phyloP scores from a whole-genome alignment of 2,329 filamentous ascomycete genomes.

The Paecilomyces niveus region DNA sequence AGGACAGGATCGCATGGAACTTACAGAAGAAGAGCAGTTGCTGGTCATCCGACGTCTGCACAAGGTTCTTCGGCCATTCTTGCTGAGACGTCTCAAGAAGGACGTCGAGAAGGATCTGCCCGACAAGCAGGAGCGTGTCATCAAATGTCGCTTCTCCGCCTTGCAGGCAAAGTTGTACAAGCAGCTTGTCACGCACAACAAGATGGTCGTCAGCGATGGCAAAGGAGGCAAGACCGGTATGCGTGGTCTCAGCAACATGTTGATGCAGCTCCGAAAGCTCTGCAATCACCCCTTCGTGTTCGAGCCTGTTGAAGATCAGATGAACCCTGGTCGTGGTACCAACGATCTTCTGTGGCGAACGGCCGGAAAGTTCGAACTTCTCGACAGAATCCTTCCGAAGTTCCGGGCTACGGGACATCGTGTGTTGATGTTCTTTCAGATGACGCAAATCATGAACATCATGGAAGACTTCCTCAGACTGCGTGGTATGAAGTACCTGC shows the following conservation, averaged over 20 bases:
- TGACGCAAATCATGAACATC: slow-evolving; percentile 99
- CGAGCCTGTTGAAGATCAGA: slow-evolving; percentile 93
- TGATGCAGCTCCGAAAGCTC: slow-evolving; percentile 97
- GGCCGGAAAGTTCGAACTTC: slow-evolving; percentile 90
- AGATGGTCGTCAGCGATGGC: slow-evolving; percentile 86
- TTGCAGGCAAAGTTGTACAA: slow-evolving; percentile 92
- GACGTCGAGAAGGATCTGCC: slow-evolving; percentile 98
- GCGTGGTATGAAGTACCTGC: slow-evolving; percentile 75
- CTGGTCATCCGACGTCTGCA: slow-evolving; percentile 96
- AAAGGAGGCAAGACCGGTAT: slow-evolving; percentile 92
- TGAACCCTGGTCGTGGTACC: slow-evolving; percentile 82
- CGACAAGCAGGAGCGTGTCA: slow-evolving; percentile 97
- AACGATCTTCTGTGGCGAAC: slow-evolving; percentile 95
- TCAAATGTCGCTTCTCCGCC: slow-evolving; percentile 98
- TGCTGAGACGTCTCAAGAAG: slow-evolving; percentile 97
- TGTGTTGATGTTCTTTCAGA: slow-evolving; percentile 99
- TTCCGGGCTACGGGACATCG: slow-evolving; percentile 87
- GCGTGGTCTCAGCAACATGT: slow-evolving; percentile 97
- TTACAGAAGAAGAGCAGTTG: slow-evolving; percentile 98
- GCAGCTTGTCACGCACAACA: slow-evolving; percentile 94
- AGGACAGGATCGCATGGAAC: slow-evolving; percentile 95
- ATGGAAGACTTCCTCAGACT: slow-evolving; percentile 97
- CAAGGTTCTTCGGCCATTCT: slow-evolving; percentile 94
- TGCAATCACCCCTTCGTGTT: slow-evolving; percentile 99
- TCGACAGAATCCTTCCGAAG: slow-evolving; percentile 88